Conservation (phyloP, 139 green algal species). For the Medakamo hakoo region DNA sequence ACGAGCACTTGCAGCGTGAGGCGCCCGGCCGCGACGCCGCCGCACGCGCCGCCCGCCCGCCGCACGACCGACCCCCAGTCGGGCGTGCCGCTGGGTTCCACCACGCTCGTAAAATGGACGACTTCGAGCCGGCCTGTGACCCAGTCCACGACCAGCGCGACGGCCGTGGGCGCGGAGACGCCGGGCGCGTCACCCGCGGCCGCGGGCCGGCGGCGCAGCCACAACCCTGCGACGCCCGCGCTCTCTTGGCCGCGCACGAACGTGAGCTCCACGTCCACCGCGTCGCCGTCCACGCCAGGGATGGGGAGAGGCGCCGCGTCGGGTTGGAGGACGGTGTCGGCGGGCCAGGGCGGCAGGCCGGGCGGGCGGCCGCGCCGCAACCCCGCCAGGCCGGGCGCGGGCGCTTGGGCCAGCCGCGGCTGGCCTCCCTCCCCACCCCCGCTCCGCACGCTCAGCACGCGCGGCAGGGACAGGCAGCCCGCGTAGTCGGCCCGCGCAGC, state of each 20-base stretch:
- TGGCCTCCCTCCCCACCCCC: background rate
- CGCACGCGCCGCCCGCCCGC: conserved; percentile 5
- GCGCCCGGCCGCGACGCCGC: background rate
- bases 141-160: conserved; percentile 13
- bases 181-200: conserved; percentile 11
- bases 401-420: background rate
- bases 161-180: conserved; percentile 6
- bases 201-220: background rate
- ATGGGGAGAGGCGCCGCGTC: background rate
- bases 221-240: too few relatives aligned
- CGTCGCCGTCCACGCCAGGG: background rate
- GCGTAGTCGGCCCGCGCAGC: conserved; percentile 10
- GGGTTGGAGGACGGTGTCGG: background rate
- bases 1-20: conserved; percentile 7
- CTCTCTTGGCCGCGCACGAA: conserved; percentile 1
- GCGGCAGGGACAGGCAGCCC: conserved; percentile 18
- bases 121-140: conserved; percentile 2
- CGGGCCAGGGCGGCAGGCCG: background rate
- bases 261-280: conserved; percentile 1
- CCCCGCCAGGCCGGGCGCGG: background rate
- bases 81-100: background rate
- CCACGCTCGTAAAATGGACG: background rate
- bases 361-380: too few relatives aligned
- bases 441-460: conserved; percentile 11
- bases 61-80: background rate